Evolutionary conservation across 1,284 basidiomycete genomes (phyloP), one percentile per base, ranked within the genome.

Genomic region (Naganishia cerealis): DNA sequence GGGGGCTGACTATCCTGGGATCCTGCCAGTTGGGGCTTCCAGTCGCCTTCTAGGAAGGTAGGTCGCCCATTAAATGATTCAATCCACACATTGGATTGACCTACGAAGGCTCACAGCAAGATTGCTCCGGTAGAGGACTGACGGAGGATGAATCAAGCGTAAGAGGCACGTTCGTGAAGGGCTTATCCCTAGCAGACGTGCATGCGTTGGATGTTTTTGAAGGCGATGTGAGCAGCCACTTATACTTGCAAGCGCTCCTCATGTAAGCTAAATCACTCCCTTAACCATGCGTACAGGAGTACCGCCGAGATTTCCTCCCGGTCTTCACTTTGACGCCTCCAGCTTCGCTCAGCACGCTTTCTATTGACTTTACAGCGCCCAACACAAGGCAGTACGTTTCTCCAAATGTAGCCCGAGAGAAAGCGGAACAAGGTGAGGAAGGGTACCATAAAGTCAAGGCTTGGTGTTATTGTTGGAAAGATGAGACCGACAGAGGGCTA

Each of bases 391-490:
- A 48, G 18, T 46, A 57, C 10, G 26, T 68, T 29, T 63, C 59
- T 21, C 53, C 48, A 9, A 57, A 46, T 24, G 18, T 57, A 24
- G 66, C 33, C 5, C n/a, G 55, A 16, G 29, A 18, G 18, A 62
- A 59, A 26, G 66, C 52, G 10, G 62, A 70, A 43, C 39, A 57
- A 38, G 69, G 67, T 21, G 40, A 63, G 50, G 67, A 62, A 71
- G 72, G 38, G 67, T 70, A 39, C 38, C 59, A 53, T 0, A 56
- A 67, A 0, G 73, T 86, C 1, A 73, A 81, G 12, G 87, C 85
- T 0, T 83, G 89, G 71, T 88, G 88, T 0, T 94, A 94, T 76
- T 83, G 92, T 38, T 94, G 87, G 85, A 77, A 74, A n/a, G 77
- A 74, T 2, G 77, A 84, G 0, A 72, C 77, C 0, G 71, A 78